Percentiles rank a stretch among this genome's conserved stretches.
Conservation (phyloP, 352 stramenopile species). For the Globisporangium mamillatum region DNA sequence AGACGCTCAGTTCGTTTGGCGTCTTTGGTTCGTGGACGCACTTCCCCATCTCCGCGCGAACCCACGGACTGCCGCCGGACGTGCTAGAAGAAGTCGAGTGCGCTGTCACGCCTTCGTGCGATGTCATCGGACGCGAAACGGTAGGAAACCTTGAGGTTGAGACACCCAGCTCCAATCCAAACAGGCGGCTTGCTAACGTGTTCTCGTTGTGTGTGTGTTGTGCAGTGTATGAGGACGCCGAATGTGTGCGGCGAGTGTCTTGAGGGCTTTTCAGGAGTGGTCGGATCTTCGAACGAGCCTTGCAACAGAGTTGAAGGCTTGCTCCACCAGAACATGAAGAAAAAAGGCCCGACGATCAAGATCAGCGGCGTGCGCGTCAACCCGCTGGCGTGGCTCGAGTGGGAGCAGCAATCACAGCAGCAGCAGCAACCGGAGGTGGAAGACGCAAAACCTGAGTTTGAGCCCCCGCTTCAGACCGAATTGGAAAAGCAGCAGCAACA, state of each 20-base stretch:
- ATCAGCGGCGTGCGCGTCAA: slow-evolving; percentile 73
- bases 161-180: background rate
- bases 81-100: slow-evolving; percentile 67
- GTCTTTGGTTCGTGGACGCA: slow-evolving; percentile 62
- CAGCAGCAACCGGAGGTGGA: background rate
- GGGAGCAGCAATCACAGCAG: background rate
- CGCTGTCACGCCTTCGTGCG: slow-evolving; percentile 38
- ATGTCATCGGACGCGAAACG: slow-evolving; percentile 44
- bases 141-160: slow-evolving; percentile 20
- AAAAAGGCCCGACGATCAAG: slow-evolving; percentile 36
- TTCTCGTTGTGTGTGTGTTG: background rate
- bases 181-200: background rate
- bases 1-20: slow-evolving; percentile 71
- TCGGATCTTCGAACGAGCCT: slow-evolving; percentile 37
- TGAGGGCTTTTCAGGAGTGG: slow-evolving; percentile 37
- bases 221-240: slow-evolving; percentile 39
- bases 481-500: background rate
- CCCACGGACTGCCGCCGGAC: slow-evolving; percentile 60
- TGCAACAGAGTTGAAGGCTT: slow-evolving; percentile 21
- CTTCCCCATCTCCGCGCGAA: slow-evolving; percentile 44
- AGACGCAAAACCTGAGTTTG: background rate
- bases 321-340: background rate
- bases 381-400: slow-evolving; percentile 17
- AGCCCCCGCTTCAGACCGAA: background rate
- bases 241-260: slow-evolving; percentile 76